Evolutionary conservation across 495 filamentous ascomycete species (phyloP), one percentile per base, ranked within the genome.

Genomic region (Echria macrotheca): DNA sequence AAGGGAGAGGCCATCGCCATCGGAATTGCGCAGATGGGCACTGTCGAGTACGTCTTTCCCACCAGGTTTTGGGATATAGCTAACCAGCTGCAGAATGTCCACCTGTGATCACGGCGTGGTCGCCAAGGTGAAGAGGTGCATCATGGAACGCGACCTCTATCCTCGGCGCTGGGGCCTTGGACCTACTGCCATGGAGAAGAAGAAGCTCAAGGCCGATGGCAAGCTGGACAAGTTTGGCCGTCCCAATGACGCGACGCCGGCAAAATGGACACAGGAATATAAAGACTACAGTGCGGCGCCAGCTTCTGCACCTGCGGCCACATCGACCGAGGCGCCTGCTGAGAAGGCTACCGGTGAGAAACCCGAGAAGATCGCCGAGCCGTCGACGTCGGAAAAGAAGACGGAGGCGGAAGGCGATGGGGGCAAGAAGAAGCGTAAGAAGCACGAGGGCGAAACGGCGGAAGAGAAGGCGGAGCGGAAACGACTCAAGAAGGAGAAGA

Each of bases 141-240:
- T 98, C 69, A 97, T 98, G 93, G 94, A 98, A 73, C 87, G 93
- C 53, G 91, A 96, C 63, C 75, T 95, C 10, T 98, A 98, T 76
- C 91, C 91, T 48, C 79, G 87, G 64, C 73, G 90, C 74, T 98
- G 93, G 93, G 94, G 94, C 42, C 69, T 96, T 56, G 93, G 93
- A 36, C 91, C 91, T 32, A 80, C 87, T 47, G 91, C 93, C 22
- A 59, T 85, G 33, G 86, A 96, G 73, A 98, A 98, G 83, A 97
- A 97, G 83, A 94, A 96, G 81, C 81, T 98, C 72, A 97, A 96
- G 79, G 85, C 86, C n/a, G 84, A 85, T 54, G 93, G 93, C 65
- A 91, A 95, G 73, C 83, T 98, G 21, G 93, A 98, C 74, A 98
- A 98, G 80, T 97, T 80, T 53, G 93, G 93, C 47, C 81, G 91